Base-by-base conservation (phyloP, 108 stramenopile species). In the Mayamaea pseudoterrestris region DNA sequence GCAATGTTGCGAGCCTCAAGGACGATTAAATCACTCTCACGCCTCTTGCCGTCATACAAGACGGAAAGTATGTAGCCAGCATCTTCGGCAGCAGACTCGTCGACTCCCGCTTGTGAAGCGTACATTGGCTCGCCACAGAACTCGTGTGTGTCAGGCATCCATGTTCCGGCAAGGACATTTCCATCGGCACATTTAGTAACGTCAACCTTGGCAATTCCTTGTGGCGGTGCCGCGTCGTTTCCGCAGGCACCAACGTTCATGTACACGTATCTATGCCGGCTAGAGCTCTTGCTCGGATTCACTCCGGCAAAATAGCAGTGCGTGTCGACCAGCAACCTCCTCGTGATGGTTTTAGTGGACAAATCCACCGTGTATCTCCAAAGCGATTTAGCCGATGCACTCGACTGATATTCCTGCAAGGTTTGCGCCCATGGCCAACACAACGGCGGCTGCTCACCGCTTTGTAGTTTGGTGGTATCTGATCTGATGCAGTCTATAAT, bases 71-170 rank as follows among this genome's bases (percentile, higher is more conserved):
- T 45, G 57, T 90, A 90, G 1, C 83, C 83, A 41, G 59, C 74
- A 45, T 83, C 76, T 51, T 73, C 75, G n/a, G n/a, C n/a, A n/a
- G n/a, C n/a, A 5, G 41, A 13, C 7, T 14, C 47, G 2, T 57
- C 57, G 25, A 55, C 69, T 25, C 44, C 49, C 25, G 43, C 40
- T 50, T 61, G 64, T 22, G 61, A 57, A 26, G 80, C 88, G 69
- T 68, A 90, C 78, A 81, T 82, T 36, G 88, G 88, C 50, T 90
- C 88, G 17, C 88, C 88, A 50, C 83, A 84, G 50, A 84, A 90
- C 47, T 90, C 80, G 32, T 73, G 47, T 17, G 51, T 44, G 37
- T 80, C 66, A 27, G 83, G 82, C 50, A 77, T 73, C 82, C 83
- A 84, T 5, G 58, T 49, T n/a, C n/a, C n/a, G n/a, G n/a, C n/a